These are phyloP conservation scores for Fusarium camptoceras DNA, from an alignment of 2,329 filamentous ascomycete genomes.

Conservation along the genomic window DNA sequence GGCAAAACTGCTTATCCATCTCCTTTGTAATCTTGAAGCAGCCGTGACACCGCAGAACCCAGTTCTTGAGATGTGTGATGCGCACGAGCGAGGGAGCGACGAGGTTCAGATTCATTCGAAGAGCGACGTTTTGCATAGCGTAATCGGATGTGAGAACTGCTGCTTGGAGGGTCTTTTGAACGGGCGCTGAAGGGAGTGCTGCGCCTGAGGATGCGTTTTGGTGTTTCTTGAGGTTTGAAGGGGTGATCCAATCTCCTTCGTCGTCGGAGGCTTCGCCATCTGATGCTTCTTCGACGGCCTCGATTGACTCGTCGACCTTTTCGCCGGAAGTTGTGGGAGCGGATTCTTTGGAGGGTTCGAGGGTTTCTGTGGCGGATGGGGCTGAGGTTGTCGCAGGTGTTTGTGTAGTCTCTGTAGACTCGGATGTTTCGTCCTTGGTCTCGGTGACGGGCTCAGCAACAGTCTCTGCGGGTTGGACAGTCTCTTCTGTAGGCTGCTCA, in stretches of 20 bases:
- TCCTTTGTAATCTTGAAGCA: conserved; percentile 89
- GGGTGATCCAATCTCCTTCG: conserved; percentile 91
- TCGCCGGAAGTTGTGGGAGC: conserved; percentile 10
- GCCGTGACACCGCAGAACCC: conserved; percentile 91
- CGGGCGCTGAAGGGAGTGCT: conserved; percentile 59
- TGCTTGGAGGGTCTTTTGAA: conserved; percentile 78
- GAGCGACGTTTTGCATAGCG: conserved; percentile 96
- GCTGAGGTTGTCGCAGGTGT: not conserved
- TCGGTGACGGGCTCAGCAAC: not conserved
- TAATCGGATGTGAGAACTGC: conserved; percentile 96
- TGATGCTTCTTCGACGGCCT: conserved; percentile 53
- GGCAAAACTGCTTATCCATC: conserved; percentile 91
- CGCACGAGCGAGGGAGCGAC: conserved; percentile 82
- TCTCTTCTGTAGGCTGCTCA: not conserved
- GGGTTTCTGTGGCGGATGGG: not conserved
- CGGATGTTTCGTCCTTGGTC: not conserved
- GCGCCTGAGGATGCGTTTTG: conserved; percentile 73
- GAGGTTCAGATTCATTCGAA: conserved; percentile 94
- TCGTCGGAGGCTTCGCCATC: conserved; percentile 64
- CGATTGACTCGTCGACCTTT: conserved; percentile 32
- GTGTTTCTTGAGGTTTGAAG: conserved; percentile 88
- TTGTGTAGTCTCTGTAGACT: conserved; percentile 6
- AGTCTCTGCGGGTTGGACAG: not conserved
- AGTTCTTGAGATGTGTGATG: conserved; percentile 87
- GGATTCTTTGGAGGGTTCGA: conserved; percentile 3